Evolutionary conservation across 2,329 filamentous ascomycete genomes (phyloP).

Genomic region (Dissoconium aciculare): DNA sequence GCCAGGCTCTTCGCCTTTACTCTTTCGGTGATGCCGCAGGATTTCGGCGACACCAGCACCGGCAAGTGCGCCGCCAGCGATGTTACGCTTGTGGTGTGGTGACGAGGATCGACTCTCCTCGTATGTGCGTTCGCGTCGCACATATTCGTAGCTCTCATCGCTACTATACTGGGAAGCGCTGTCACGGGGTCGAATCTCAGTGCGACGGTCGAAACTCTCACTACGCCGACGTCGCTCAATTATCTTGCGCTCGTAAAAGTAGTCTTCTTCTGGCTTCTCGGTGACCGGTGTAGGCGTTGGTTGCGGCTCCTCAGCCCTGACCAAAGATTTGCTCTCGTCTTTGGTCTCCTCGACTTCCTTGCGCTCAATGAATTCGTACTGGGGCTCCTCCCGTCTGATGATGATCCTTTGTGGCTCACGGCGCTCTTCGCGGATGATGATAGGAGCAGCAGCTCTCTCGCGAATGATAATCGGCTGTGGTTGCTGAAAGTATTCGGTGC

Average conservation of each 20-base stretch:
- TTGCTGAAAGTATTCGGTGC: conserved; percentile 37
- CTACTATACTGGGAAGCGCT: conserved; percentile 42
- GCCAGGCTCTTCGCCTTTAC: conserved; percentile 39
- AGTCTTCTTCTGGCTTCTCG: conserved; percentile 37
- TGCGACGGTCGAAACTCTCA: conserved; percentile 28
- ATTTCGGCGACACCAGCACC: conserved; percentile 47
- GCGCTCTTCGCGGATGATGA: conserved; percentile 42
- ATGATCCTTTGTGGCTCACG: conserved; percentile 31
- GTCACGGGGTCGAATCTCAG: conserved; percentile 37
- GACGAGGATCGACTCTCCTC: conserved; percentile 23
- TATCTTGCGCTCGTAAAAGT: conserved; percentile 45
- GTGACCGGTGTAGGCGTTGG: conserved; percentile 16
- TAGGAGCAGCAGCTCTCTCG: conserved; percentile 33
- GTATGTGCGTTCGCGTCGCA: conserved; percentile 31
- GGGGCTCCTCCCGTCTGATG: conserved; percentile 41
- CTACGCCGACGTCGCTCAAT: conserved; percentile 35
- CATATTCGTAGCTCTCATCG: conserved; percentile 47
- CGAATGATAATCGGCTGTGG: conserved; percentile 38
- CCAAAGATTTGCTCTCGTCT: conserved; percentile 33
- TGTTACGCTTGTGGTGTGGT: conserved; percentile 39
- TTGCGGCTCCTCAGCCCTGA: conserved; percentile 27
- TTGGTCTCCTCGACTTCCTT: conserved; percentile 35
- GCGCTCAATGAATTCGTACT: conserved; percentile 46
- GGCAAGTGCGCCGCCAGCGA: conserved; percentile 47
- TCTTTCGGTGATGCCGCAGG: conserved; percentile 42